Evolutionary conservation across 257 asterid genomes (phyloP).

Genomic region (Solanum pimpinellifolium): DNA sequence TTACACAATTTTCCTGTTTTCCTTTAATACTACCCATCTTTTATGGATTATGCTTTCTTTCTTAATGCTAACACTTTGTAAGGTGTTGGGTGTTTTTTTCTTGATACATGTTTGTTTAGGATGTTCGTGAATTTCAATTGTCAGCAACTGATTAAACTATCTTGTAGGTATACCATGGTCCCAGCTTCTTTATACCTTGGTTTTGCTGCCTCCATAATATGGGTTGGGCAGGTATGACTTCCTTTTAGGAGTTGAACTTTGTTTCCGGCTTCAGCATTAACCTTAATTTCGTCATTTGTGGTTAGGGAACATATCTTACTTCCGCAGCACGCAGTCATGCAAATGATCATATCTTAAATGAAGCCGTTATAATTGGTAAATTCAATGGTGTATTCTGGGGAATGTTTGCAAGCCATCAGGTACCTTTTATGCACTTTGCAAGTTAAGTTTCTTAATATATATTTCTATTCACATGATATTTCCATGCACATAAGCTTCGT

Average conservation of each 20-base stretch:
- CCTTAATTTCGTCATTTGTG: neutral
- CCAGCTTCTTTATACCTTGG: slow-evolving; percentile 90
- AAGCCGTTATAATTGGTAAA: slow-evolving; percentile 65
- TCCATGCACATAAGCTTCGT: neutral
- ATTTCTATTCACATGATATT: neutral
- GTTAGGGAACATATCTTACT: slow-evolving; percentile 88
- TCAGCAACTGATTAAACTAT: neutral
- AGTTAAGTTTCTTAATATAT: neutral
- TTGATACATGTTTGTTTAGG: neutral
- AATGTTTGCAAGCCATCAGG: slow-evolving; percentile 93
- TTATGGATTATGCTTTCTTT: neutral
- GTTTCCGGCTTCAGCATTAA: neutral
- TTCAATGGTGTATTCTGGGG: slow-evolving; percentile 88
- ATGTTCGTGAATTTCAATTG: neutral
- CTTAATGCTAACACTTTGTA: neutral
- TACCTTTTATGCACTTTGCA: slow-evolving; percentile 5
- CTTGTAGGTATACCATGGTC: slow-evolving; percentile 87
- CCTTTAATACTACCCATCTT: neutral
- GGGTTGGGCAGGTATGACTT: slow-evolving; percentile 85
- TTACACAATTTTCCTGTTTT: neutral
- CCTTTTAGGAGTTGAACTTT: neutral
- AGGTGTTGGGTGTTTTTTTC: neutral
- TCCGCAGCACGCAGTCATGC: slow-evolving; percentile 73
- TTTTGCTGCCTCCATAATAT: slow-evolving; percentile 82
- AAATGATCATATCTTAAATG: slow-evolving; percentile 40